A percentile compares a stretch with the other conserved stretches of the same genome.
Evolutionary conservation across 192 early-diverging fungal species (phyloP).

Genomic region (Coemansia javaensis): DNA sequence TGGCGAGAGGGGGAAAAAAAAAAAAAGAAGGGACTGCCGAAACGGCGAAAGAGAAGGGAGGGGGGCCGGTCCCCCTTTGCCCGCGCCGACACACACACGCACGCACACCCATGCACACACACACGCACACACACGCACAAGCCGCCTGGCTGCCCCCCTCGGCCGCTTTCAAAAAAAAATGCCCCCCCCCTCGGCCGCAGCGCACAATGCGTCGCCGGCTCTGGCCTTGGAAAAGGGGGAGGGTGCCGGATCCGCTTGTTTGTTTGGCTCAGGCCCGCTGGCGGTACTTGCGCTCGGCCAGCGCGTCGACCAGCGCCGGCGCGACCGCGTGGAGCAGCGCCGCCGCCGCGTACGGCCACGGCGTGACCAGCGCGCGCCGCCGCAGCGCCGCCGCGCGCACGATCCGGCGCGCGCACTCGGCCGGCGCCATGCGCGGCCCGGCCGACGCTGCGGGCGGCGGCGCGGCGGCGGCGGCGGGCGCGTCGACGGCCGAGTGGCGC

Average conservation of each 20-base stretch:
- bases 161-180: too few relatives aligned
- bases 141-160: too few relatives aligned
- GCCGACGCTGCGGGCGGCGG: slow-evolving; percentile 3
- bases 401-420: slow-evolving; percentile 58
- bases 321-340: slow-evolving; percentile 51
- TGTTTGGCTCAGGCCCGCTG: too few relatives aligned
- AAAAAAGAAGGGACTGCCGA: not conserved
- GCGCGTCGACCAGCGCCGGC: slow-evolving; percentile 57
- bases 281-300: slow-evolving; percentile 69
- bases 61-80: too few relatives aligned
- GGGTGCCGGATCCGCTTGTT: too few relatives aligned
- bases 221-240: too few relatives aligned
- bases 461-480: not conserved
- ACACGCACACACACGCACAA: too few relatives aligned
- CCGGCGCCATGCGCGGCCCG: slow-evolving; percentile 44
- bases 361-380: slow-evolving; percentile 60
- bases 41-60: too few relatives aligned
- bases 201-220: too few relatives aligned
- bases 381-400: slow-evolving; percentile 51
- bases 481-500: slow-evolving; percentile 62
- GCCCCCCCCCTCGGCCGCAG: too few relatives aligned
- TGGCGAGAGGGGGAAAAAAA: not conserved
- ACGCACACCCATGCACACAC: too few relatives aligned
- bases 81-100: too few relatives aligned
- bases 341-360: slow-evolving; percentile 54